Percentiles rank a stretch among this genome's conserved stretches.
These are phyloP conservation scores for Nitzschia inconspicua DNA, from an alignment of 108 stramenopile species.

Conservation along the genomic window DNA sequence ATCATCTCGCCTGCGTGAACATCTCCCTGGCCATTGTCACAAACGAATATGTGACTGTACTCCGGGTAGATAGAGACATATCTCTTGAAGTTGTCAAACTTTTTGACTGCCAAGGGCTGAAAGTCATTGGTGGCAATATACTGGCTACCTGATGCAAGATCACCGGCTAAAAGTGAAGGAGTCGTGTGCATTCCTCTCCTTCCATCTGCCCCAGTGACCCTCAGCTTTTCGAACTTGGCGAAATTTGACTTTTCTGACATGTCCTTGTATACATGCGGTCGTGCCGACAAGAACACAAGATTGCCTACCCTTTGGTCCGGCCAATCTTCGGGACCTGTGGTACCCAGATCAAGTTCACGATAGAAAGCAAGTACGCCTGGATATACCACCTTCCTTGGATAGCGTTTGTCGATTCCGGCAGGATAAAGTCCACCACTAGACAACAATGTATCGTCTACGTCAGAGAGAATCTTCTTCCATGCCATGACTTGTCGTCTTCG, in stretches of 20 bases:
- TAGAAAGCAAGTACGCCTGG: slow-evolving; percentile 97
- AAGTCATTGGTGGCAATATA: slow-evolving; percentile 90
- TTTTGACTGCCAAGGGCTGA: slow-evolving; percentile 85
- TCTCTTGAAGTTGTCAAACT: slow-evolving; percentile 93
- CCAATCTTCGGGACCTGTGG: slow-evolving; percentile 88
- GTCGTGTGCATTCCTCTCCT: slow-evolving; percentile 91
- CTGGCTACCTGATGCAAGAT: slow-evolving; percentile 87
- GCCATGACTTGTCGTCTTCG: slow-evolving; percentile 48
- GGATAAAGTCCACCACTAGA: slow-evolving; percentile 95
- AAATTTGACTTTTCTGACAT: slow-evolving; percentile 88
- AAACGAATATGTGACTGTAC: slow-evolving; percentile 94
- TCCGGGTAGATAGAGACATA: slow-evolving; percentile 96
- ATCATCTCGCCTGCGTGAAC: slow-evolving; percentile 96
- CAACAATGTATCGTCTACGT: slow-evolving; percentile 97
- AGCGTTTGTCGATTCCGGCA: slow-evolving; percentile 90
- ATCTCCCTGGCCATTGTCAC: slow-evolving; percentile 99
- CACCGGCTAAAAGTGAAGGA: slow-evolving; percentile 93
- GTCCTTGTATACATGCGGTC: slow-evolving; percentile 98
- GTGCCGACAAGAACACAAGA: slow-evolving; percentile 95
- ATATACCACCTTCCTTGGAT: slow-evolving; percentile 86
- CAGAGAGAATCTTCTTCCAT: slow-evolving; percentile 96
- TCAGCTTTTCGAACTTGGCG: slow-evolving; percentile 91
- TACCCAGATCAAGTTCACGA: slow-evolving; percentile 93
- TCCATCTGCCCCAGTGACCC: slow-evolving; percentile 52
- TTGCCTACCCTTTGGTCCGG: slow-evolving; percentile 80